phyloP scores from a whole-genome alignment of 2,329 filamentous ascomycete genomes.

The Diplodia mutila region DNA sequence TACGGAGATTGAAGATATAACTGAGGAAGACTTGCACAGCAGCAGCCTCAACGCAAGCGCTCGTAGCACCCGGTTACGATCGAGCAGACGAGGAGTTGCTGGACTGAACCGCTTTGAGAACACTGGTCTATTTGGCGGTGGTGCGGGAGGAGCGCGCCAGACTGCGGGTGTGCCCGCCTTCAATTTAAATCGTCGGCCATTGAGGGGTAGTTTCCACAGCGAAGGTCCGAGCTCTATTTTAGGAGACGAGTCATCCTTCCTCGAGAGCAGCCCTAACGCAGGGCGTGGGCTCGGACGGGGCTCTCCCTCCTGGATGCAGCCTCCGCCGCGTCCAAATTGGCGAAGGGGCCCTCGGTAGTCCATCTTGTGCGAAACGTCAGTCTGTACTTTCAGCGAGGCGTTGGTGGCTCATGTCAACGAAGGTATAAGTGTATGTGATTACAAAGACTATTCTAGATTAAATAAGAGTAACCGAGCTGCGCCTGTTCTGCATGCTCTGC shows the following conservation, averaged over 20 bases:
- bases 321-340: conserved; percentile 16
- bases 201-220: conserved; percentile 21
- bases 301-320: conserved; percentile 23
- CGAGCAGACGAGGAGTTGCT: background rate
- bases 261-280: conserved; percentile 15
- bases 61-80: background rate
- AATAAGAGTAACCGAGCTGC: conserved; percentile 8
- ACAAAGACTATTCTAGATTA: conserved; percentile 8
- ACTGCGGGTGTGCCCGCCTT: conserved; percentile 11
- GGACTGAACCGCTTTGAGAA: background rate
- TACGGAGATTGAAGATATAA: conserved; percentile 50
- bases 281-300: conserved; percentile 14
- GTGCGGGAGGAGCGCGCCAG: conserved; percentile 14
- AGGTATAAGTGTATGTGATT: conserved; percentile 15
- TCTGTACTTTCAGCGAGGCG: background rate
- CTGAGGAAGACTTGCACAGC: conserved; percentile 29
- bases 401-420: background rate
- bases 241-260: conserved; percentile 18
- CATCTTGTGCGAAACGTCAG: background rate
- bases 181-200: conserved; percentile 11
- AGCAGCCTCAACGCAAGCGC: conserved; percentile 1
- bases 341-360: conserved; percentile 6
- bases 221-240: conserved; percentile 23
- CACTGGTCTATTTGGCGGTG: conserved; percentile 1
- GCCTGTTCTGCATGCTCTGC: conserved; percentile 15